phyloP scores from a whole-genome alignment of 2,329 filamentous ascomycete species.

The Celoporthe dispersa region DNA sequence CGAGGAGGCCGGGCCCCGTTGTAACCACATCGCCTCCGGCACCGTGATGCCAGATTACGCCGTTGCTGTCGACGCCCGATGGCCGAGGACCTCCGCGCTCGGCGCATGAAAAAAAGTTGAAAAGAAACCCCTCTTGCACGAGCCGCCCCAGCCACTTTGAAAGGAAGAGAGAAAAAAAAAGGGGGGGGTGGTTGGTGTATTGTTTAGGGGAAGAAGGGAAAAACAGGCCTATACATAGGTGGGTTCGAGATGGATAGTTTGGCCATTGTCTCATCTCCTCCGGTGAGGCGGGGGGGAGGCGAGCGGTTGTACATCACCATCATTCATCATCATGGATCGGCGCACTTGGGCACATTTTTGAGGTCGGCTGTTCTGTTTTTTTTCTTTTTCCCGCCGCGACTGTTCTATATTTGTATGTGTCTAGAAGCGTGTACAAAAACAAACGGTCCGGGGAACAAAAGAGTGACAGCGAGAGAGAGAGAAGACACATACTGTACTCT shows the following conservation, averaged over 20 bases:
- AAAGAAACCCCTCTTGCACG: no score
- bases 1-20: no score
- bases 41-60: no score
- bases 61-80: no score
- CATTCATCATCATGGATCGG: slow-evolving; percentile 1
- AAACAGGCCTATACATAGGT: neutral
- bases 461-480: neutral
- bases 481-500: neutral
- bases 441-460: neutral
- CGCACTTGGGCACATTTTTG: neutral
- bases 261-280: neutral
- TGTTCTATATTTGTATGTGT: slow-evolving; percentile 1
- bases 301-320: neutral
- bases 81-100: no score
- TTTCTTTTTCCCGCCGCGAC: neutral
- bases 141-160: no score
- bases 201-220: no score
- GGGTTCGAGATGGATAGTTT: no score
- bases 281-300: no score
- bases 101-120: no score
- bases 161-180: neutral
- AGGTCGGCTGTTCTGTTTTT: neutral
- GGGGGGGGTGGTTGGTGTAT: no score
- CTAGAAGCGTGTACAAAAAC: slow-evolving; percentile 15
- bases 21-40: no score